Evolutionary conservation across 768 basidiomycete genomes (phyloP).

Genomic region (Exsudoporus frostii): DNA sequence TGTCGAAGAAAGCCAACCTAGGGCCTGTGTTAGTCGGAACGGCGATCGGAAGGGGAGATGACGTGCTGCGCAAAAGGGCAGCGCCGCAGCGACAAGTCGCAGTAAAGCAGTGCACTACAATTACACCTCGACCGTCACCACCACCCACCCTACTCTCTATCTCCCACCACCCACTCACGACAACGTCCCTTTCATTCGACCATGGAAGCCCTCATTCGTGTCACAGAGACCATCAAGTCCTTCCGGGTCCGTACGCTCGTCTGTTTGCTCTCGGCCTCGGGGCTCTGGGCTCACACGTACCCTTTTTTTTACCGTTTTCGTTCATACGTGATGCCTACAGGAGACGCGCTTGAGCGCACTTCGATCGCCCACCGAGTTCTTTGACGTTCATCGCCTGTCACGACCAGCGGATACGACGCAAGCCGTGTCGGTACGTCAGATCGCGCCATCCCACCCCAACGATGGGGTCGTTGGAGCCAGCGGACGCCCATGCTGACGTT

Average conservation of each 20-base stretch:
- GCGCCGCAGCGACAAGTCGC: neutral
- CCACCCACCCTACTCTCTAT: neutral
- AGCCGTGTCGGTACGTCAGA: constrained; percentile 61
- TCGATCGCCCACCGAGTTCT: constrained; percentile 73
- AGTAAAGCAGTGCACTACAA: neutral
- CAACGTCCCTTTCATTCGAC: neutral
- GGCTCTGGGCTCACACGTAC: no score
- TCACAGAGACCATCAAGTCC: constrained; percentile 64
- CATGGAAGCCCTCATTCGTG: constrained; percentile 69
- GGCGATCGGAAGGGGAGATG: neutral
- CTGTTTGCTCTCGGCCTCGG: neutral
- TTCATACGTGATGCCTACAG: constrained; percentile 37
- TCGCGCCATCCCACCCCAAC: neutral
- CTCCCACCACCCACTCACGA: neutral
- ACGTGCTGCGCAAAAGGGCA: neutral
- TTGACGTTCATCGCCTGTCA: constrained; percentile 81
- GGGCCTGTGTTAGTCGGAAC: neutral
- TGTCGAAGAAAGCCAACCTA: no score
- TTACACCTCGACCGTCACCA: no score
- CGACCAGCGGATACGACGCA: constrained; percentile 77
- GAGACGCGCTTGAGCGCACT: constrained; percentile 77
- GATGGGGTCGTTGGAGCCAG: no score
- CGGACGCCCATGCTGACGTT: neutral
- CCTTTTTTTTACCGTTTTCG: neutral
- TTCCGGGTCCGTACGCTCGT: constrained; percentile 54